Percentiles rank a stretch among this genome's conserved stretches.
Evolutionary conservation across 345 rosid genomes (phyloP).

Genomic region (Bruguiera gymnorhiza): DNA sequence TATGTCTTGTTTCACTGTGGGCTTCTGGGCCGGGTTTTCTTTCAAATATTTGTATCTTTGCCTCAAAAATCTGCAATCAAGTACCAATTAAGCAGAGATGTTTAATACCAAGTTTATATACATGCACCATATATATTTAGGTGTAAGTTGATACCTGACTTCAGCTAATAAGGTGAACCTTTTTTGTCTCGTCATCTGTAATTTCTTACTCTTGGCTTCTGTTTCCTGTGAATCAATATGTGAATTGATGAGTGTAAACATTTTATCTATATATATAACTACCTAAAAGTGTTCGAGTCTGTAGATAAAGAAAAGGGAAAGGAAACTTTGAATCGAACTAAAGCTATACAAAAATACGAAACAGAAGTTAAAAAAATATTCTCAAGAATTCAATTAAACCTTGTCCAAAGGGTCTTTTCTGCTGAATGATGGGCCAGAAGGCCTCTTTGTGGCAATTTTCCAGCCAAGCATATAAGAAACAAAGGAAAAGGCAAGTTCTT

Average conservation of each 20-base stretch:
- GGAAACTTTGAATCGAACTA: neutral
- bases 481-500: neutral
- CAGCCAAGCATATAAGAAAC: too few relatives aligned
- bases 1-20: neutral
- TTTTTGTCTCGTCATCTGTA: conserved; percentile 57
- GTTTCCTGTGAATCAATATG: conserved; percentile 50
- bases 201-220: conserved; percentile 41
- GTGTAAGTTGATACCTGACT: conserved; percentile 54
- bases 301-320: neutral
- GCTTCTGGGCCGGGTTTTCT: conserved; percentile 39
- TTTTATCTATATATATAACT: neutral
- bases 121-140: conserved; percentile 3
- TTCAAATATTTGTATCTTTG: conserved; percentile 52
- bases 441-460: too few relatives aligned
- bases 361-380: too few relatives aligned
- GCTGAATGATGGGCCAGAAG: too few relatives aligned
- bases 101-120: neutral
- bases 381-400: too few relatives aligned
- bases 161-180: conserved; percentile 50
- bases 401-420: too few relatives aligned
- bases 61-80: conserved; percentile 56
- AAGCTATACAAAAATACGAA: too few relatives aligned
- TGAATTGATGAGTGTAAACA: neutral
- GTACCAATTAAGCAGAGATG: neutral
- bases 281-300: neutral